Conservation (phyloP, 1,284 basidiomycete species). For the Somion occarium region DNA sequence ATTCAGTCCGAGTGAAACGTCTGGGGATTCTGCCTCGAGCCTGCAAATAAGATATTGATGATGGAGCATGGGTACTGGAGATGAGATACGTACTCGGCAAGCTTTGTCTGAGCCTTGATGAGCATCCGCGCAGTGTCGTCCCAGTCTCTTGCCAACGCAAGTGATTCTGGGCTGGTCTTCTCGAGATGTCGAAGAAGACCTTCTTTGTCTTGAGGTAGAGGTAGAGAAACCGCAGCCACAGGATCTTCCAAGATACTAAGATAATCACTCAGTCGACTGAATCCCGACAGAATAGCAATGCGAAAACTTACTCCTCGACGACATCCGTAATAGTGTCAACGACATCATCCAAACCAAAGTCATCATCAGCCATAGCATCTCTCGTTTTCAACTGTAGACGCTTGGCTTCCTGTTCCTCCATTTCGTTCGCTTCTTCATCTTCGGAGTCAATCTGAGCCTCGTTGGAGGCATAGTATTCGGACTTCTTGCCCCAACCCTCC, state of each 20-base stretch:
- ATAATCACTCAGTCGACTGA: conserved; percentile 20
- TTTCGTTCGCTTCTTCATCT: conserved; percentile 79
- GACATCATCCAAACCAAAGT: conserved; percentile 81
- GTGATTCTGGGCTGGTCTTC: conserved; percentile 74
- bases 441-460: conserved; percentile 77
- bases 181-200: conserved; percentile 71
- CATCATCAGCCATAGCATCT: conserved; percentile 69
- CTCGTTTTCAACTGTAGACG: conserved; percentile 76
- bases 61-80: neutral
- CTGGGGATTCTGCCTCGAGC: conserved; percentile 40
- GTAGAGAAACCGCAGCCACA: conserved; percentile 20
- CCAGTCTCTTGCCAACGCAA: conserved; percentile 75
- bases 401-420: conserved; percentile 86
- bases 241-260: conserved; percentile 29
- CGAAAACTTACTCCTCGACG: conserved; percentile 38
- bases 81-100: conserved; percentile 48
- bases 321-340: conserved; percentile 35
- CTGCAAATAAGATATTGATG: conserved; percentile 29
- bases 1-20: conserved; percentile 59
- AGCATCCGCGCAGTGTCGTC: conserved; percentile 59
- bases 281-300: neutral
- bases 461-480: conserved; percentile 84
- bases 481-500: conserved; percentile 75
- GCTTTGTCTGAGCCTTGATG: conserved; percentile 45
- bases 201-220: conserved; percentile 54